Base-by-base conservation (phyloP, 495 filamentous ascomycete species). In the Tuber umbilicatum region DNA sequence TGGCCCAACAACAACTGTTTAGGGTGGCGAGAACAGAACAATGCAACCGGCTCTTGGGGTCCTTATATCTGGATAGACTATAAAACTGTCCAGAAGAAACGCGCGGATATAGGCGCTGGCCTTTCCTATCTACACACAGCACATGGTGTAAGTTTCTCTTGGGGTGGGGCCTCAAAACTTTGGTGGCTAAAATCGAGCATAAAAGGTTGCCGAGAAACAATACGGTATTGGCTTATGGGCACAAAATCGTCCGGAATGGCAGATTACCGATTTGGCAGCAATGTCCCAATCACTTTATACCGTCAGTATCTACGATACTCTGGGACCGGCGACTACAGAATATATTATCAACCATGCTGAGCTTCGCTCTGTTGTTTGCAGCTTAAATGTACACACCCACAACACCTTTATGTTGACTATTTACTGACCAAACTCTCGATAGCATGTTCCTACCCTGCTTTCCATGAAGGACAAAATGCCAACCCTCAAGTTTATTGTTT, bases 211-310 rank as follows among this genome's bases (percentile, higher is more conserved):
- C 55, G 55, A 64, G 27, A 35, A 31, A 16, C 55, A 94, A 84
- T 92, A 95, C 82, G 93, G 91, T 70, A 88, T 98, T 74, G 95
- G 95, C 43, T 85, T 99, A 27, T 99, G 95, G 95, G 93, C 92
- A 73, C 93, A 94, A 85, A 99, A 99, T 83, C 89, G 95, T 71
- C 92, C 94, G 9, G 95, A 99, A 84, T 99, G 95, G 95, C 95
- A 99, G 86, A 91, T 99, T 73, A 90, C 92, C 69, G 95, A 99
- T 88, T 84, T 99, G 78, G 95, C 90, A 60, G 92, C 93, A 78
- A 89, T 93, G 85, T 94, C 93, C 31, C 96, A 98, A 85, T 89
- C 91, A 31, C 88, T 97, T 45, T 98, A 87, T 84, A 91, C 91
- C 39, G 94, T 98, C 74, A 97, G 94, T 21, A 91, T 99, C 60